These are phyloP conservation scores for Nakaseomyces sp. DNA, from an alignment of 1,139 yeast genomes.

Conservation along the genomic window DNA sequence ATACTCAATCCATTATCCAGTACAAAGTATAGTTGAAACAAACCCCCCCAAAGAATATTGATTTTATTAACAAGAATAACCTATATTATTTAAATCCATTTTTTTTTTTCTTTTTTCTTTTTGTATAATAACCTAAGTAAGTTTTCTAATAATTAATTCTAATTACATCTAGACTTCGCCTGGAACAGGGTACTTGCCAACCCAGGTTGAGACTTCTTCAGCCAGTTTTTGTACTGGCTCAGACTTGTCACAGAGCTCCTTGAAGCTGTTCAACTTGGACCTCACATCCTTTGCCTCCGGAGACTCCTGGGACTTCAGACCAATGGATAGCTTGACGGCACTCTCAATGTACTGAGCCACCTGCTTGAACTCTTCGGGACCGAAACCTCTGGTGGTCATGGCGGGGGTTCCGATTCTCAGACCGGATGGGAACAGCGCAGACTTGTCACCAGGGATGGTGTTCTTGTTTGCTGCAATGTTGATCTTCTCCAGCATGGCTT, in stretches of 20 bases:
- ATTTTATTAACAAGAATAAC: no score
- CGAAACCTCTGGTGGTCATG: slow-evolving; percentile 94
- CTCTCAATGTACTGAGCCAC: slow-evolving; percentile 71
- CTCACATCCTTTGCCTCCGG: slow-evolving; percentile 47
- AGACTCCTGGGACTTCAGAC: slow-evolving; percentile 45
- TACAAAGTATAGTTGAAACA: no score
- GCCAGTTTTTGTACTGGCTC: slow-evolving; percentile 51
- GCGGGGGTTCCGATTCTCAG: slow-evolving; percentile 97
- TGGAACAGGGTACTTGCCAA: slow-evolving; percentile 63
- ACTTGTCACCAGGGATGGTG: slow-evolving; percentile 92
- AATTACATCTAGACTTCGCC: slow-evolving; percentile 43
- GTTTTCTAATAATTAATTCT: slow-evolving; percentile 7
- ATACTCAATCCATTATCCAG: no score
- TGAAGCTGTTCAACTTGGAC: slow-evolving; percentile 57
- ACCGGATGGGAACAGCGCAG: slow-evolving; percentile 93
- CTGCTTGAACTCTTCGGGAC: slow-evolving; percentile 63
- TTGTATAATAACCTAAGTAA: neutral
- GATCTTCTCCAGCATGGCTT: slow-evolving; percentile 78
- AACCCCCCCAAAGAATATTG: no score
- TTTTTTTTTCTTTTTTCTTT: neutral
- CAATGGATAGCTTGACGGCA: slow-evolving; percentile 62
- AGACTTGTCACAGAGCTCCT: slow-evolving; percentile 51
- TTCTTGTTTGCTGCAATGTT: slow-evolving; percentile 94
- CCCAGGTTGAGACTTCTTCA: slow-evolving; percentile 59
- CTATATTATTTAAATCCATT: no score